Percentiles rank a stretch among this genome's conserved stretches.
These are phyloP conservation scores for Apiospora phragmitis DNA, from an alignment of 2,329 filamentous ascomycete genomes.

Conservation along the genomic window DNA sequence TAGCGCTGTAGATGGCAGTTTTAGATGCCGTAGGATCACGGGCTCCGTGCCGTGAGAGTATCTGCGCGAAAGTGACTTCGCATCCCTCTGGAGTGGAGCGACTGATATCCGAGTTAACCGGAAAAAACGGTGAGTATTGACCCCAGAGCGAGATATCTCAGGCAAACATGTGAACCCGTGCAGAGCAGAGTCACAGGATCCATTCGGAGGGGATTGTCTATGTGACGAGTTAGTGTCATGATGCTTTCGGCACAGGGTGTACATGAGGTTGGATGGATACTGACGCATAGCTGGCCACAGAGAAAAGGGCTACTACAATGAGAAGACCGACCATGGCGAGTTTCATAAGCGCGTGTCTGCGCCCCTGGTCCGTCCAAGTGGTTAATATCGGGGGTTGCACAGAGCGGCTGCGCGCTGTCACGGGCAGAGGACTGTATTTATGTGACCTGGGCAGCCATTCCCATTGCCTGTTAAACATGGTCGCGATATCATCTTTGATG, in stretches of 20 bases:
- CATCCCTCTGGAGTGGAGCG: slow-evolving; percentile 65
- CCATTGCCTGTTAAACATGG: background rate
- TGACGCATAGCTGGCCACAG: slow-evolving; percentile 13
- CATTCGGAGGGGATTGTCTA: slow-evolving; percentile 26
- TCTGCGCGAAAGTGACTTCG: slow-evolving; percentile 74
- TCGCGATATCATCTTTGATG: background rate
- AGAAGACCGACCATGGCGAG: slow-evolving; percentile 12
- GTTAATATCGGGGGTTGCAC: background rate
- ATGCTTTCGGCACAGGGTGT: background rate
- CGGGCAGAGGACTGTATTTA: slow-evolving; percentile 17
- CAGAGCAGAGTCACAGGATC: slow-evolving; percentile 51
- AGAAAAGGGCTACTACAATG: slow-evolving; percentile 10
- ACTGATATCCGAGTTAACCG: slow-evolving; percentile 67
- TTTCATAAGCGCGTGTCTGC: slow-evolving; percentile 14
- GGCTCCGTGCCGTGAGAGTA: slow-evolving; percentile 83
- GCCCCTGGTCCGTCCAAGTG: background rate
- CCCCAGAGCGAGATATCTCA: slow-evolving; percentile 73
- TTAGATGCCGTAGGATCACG: slow-evolving; percentile 76
- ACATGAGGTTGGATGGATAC: background rate
- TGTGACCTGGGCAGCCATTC: slow-evolving; percentile 7
- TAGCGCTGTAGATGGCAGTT: slow-evolving; percentile 59
- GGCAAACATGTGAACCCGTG: slow-evolving; percentile 64
- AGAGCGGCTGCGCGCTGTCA: background rate
- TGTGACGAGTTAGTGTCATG: background rate
- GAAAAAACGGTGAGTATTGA: slow-evolving; percentile 84